phyloP scores from a whole-genome alignment of 1,139 yeast species.

The Kurtzmaniella quercitrusa region DNA sequence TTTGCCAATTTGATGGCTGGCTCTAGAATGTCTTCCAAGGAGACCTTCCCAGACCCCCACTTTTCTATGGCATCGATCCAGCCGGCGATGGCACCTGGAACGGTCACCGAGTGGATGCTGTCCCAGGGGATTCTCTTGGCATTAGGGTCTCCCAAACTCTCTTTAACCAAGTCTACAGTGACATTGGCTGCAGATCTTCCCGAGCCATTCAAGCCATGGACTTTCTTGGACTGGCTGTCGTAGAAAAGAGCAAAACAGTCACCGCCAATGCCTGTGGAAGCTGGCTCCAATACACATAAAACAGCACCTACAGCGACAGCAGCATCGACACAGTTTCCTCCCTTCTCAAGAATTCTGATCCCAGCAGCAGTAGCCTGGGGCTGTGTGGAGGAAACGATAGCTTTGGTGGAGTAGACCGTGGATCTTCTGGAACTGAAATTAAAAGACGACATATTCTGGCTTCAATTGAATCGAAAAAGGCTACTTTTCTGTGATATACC shows the following conservation, averaged over 20 bases:
- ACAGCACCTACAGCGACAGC: slow-evolving; percentile 80
- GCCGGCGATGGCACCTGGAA: slow-evolving; percentile 77
- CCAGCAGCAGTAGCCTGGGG: slow-evolving; percentile 80
- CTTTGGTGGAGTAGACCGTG: slow-evolving; percentile 70
- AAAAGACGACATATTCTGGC: slow-evolving; percentile 10
- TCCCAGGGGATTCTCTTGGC: slow-evolving; percentile 40
- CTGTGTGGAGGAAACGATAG: slow-evolving; percentile 73
- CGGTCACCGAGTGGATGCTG: slow-evolving; percentile 61
- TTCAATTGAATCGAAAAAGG: background rate
- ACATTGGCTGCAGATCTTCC: slow-evolving; percentile 62
- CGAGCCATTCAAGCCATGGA: slow-evolving; percentile 70
- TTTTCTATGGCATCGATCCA: slow-evolving; percentile 64
- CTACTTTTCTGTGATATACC: too few species aligned
- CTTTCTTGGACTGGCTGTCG: slow-evolving; percentile 44
- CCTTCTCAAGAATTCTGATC: slow-evolving; percentile 54
- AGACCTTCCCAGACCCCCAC: slow-evolving; percentile 73
- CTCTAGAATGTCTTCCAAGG: slow-evolving; percentile 52
- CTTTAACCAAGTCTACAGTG: slow-evolving; percentile 45
- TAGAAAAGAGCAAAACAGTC: slow-evolving; percentile 71
- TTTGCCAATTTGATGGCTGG: slow-evolving; percentile 75
- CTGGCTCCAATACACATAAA: slow-evolving; percentile 67
- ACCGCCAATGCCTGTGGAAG: slow-evolving; percentile 80
- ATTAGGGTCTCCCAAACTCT: slow-evolving; percentile 35
- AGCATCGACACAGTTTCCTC: slow-evolving; percentile 82
- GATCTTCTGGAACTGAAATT: slow-evolving; percentile 62